Conservation (phyloP, 352 stramenopile genomes). For the Globisporangium megalacanthum region DNA sequence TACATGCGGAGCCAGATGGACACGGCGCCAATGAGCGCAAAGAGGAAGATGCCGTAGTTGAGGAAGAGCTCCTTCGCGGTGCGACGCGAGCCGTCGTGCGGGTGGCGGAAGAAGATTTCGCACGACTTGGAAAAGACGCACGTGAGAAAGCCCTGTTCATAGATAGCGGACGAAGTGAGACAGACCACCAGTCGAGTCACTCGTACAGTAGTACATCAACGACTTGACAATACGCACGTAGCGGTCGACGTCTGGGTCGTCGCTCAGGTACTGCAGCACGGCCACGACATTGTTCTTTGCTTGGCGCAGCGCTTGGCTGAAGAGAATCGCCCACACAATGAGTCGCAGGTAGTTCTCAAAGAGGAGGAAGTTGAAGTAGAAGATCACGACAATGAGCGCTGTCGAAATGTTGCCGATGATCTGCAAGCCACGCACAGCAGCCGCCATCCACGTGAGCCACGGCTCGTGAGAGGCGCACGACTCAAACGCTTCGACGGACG, state of each 20-base stretch:
- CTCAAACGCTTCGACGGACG: conserved; percentile 4
- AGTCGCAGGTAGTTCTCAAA: conserved; percentile 87
- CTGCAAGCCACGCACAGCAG: conserved; percentile 15
- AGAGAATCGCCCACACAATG: conserved; percentile 85
- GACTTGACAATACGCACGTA: conserved; percentile 45
- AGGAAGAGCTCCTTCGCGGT: conserved; percentile 80
- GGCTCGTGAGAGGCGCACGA: background rate
- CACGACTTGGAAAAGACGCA: conserved; percentile 74
- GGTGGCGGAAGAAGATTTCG: conserved; percentile 73
- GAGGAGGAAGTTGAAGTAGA: conserved; percentile 89
- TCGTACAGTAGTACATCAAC: background rate
- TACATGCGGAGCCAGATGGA: conserved; percentile 87
- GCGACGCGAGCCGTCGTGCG: conserved; percentile 50
- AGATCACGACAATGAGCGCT: conserved; percentile 75
- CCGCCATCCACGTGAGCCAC: background rate
- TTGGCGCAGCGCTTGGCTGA: conserved; percentile 79
- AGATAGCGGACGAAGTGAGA: background rate
- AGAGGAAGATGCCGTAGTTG: conserved; percentile 87
- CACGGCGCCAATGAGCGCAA: conserved; percentile 74
- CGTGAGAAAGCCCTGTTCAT: conserved; percentile 58
- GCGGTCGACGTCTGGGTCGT: conserved; percentile 65
- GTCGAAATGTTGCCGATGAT: conserved; percentile 87
- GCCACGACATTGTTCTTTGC: conserved; percentile 83
- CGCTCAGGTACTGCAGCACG: conserved; percentile 80
- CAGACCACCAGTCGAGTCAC: background rate